These are phyloP conservation scores for Carex myosuroides DNA, from an alignment of 176 grass and related monocot genomes.

Conservation along the genomic window DNA sequence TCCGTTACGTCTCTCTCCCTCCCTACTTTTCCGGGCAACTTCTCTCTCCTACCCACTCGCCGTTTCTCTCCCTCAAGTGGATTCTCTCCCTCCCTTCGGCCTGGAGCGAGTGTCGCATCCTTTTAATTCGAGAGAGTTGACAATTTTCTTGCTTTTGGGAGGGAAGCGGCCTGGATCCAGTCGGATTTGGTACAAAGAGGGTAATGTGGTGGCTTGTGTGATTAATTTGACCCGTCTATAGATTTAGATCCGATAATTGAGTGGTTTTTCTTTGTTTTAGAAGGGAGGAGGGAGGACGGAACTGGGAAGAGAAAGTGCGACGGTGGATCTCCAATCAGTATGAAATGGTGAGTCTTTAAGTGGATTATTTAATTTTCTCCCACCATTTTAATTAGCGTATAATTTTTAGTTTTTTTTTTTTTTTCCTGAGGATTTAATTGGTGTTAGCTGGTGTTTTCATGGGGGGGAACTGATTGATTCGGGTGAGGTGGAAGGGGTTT, in stretches of 20 bases:
- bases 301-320: not conserved
- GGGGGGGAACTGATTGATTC: not conserved
- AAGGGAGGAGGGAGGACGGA: not conserved
- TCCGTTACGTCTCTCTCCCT: not conserved
- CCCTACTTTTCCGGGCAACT: not conserved
- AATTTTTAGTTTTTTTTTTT: not conserved
- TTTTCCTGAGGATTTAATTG: not conserved
- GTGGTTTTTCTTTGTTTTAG: not conserved
- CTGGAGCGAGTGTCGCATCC: not conserved
- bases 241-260: conserved; percentile 21
- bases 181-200: conserved; percentile 3
- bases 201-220: conserved; percentile 40
- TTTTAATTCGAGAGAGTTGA: not conserved
- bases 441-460: not conserved
- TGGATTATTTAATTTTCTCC: not conserved
- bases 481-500: too few relatives aligned
- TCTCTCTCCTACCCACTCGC: not conserved
- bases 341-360: conserved; percentile 24
- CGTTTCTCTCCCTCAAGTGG: not conserved
- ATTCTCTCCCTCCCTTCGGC: not conserved
- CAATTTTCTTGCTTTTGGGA: not conserved
- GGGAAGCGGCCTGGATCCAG: not conserved
- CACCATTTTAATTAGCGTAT: not conserved
- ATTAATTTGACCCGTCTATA: conserved; percentile 24
- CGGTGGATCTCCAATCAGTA: conserved; percentile 27